Conservation (phyloP, 129 eudicot genomes). For the Flaveria ramosissima region DNA sequence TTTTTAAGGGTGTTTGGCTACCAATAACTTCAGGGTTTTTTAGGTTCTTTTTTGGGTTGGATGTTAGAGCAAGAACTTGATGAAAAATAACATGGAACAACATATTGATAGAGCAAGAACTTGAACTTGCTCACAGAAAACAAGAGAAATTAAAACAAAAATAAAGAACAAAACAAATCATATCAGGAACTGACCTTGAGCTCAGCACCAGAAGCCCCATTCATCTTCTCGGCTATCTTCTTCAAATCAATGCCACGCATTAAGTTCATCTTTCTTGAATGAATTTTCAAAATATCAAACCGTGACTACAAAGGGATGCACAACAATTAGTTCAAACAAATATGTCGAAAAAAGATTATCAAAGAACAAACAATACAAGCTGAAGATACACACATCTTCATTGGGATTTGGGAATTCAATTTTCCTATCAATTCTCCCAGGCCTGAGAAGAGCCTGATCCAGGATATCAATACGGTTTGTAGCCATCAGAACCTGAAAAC, state of each 20-base stretch:
- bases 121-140: background rate
- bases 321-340: background rate
- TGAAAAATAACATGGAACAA: background rate
- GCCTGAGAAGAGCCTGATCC: slow-evolving; percentile 50
- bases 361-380: background rate
- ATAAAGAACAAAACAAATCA: background rate
- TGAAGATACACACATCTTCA: slow-evolving; percentile 28
- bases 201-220: slow-evolving; percentile 52
- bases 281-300: slow-evolving; percentile 39
- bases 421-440: slow-evolving; percentile 45
- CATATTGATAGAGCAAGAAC: background rate
- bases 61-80: background rate
- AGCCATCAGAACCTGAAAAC: slow-evolving; percentile 46
- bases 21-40: background rate
- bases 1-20: background rate
- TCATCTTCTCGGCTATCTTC: slow-evolving; percentile 50
- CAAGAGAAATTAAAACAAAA: too few relatives aligned
- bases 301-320: slow-evolving; percentile 37
- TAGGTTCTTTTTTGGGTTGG: background rate
- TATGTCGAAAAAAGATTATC: background rate
- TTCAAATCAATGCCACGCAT: slow-evolving; percentile 49
- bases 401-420: slow-evolving; percentile 47
- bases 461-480: slow-evolving; percentile 43
- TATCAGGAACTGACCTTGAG: slow-evolving; percentile 35
- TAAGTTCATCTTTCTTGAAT: slow-evolving; percentile 51